Conservation (phyloP, 805 yeast species). For the Metschnikowia shivogae region DNA sequence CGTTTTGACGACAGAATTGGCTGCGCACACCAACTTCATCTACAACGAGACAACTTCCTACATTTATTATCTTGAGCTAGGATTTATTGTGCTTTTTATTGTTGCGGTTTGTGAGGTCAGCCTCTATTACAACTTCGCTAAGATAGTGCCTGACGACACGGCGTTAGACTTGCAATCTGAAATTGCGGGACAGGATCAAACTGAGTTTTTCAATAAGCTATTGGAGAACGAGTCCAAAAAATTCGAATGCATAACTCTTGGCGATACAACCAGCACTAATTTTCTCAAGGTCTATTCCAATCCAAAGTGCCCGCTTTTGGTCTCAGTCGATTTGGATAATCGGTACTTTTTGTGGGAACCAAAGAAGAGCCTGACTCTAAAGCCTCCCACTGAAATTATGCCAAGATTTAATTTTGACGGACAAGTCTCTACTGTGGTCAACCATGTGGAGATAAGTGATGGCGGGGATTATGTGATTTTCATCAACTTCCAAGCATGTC, state of each 20-base stretch:
- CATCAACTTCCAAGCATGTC: constrained; percentile 46
- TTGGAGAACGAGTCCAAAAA: constrained; percentile 16
- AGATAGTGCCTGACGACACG: not conserved
- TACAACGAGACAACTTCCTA: constrained; percentile 25
- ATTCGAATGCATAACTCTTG: constrained; percentile 31
- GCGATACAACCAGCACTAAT: constrained; percentile 57
- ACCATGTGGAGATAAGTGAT: constrained; percentile 51
- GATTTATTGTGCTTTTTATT: constrained; percentile 34
- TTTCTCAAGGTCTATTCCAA: constrained; percentile 59
- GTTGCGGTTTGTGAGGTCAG: not conserved
- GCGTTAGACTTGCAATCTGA: constrained; percentile 1
- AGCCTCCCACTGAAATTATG: not conserved
- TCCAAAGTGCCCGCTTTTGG: constrained; percentile 55
- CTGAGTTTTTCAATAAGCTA: constrained; percentile 5
- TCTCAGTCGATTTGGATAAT: constrained; percentile 72
- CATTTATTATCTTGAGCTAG: constrained; percentile 53
- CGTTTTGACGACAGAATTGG: not conserved
- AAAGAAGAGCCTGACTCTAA: not conserved
- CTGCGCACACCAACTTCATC: not conserved
- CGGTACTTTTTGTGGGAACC: constrained; percentile 74
- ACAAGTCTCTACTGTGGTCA: constrained; percentile 24
- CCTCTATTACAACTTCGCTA: not conserved
- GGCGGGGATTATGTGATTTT: constrained; percentile 58
- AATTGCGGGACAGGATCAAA: constrained; percentile 1
- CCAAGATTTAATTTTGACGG: constrained; percentile 24